A percentile compares a stretch with the other conserved stretches of the same genome.
phyloP scores from a whole-genome alignment of 352 stramenopile genomes.

The Globisporangium apiculatum region DNA sequence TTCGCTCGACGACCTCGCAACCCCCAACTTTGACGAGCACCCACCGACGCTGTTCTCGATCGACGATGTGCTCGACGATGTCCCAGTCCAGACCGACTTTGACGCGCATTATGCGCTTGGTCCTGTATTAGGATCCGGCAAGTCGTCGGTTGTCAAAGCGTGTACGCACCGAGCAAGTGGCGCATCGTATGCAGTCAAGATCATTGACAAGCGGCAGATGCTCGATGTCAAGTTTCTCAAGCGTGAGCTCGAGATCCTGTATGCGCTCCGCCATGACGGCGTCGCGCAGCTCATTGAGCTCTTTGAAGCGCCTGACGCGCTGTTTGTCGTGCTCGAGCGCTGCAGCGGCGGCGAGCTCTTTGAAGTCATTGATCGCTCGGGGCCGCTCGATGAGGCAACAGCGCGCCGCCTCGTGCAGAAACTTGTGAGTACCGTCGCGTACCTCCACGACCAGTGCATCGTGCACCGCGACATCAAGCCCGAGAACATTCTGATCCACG shows the following conservation, averaged over 20 bases:
- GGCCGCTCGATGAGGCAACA: slow-evolving; percentile 54
- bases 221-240: slow-evolving; percentile 77
- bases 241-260: slow-evolving; percentile 86
- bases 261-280: slow-evolving; percentile 57
- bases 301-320: slow-evolving; percentile 61
- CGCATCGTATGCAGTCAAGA: slow-evolving; percentile 60
- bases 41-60: slow-evolving; percentile 61
- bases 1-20: slow-evolving; percentile 47
- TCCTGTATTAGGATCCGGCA: slow-evolving; percentile 55
- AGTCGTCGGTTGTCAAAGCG: slow-evolving; percentile 74
- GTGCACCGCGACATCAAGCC: slow-evolving; percentile 85
- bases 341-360: slow-evolving; percentile 63
- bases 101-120: slow-evolving; percentile 46
- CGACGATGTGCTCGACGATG: slow-evolving; percentile 47
- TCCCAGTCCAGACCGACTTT: slow-evolving; percentile 57
- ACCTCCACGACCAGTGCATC: slow-evolving; percentile 78
- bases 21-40: slow-evolving; percentile 23
- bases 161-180: slow-evolving; percentile 29
- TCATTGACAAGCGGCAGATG: slow-evolving; percentile 82
- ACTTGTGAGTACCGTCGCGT: slow-evolving; percentile 73
- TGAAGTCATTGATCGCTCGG: slow-evolving; percentile 72
- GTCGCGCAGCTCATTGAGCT: slow-evolving; percentile 76
- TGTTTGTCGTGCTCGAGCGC: slow-evolving; percentile 82
- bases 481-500: slow-evolving; percentile 74
- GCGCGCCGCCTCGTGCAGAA: slow-evolving; percentile 63